These are phyloP conservation scores for Ganoderma resinaceum DNA, from an alignment of 1,284 basidiomycete genomes.

Conservation along the genomic window DNA sequence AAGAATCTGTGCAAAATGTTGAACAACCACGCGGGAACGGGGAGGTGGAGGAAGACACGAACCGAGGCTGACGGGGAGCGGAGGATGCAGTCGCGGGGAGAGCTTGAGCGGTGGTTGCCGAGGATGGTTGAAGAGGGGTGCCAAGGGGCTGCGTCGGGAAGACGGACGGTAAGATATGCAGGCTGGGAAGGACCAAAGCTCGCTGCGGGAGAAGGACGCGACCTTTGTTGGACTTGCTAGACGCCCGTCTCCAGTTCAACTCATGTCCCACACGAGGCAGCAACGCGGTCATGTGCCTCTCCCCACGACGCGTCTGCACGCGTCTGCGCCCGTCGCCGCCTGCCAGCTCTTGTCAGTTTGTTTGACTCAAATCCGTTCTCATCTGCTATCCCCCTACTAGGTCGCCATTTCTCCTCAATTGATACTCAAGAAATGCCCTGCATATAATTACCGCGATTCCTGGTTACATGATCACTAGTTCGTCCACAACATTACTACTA, in stretches of 20 bases:
- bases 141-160: neutral
- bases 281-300: slow-evolving; percentile 28
- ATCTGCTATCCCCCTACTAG: neutral
- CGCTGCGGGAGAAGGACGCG: slow-evolving; percentile 3
- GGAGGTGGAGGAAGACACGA: neutral
- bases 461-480: neutral
- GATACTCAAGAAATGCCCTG: neutral
- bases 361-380: no score
- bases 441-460: neutral
- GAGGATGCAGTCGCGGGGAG: neutral
- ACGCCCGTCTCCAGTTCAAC: slow-evolving; percentile 24
- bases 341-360: no score
- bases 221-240: slow-evolving; percentile 24
- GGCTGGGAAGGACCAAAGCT: neutral
- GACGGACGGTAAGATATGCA: neutral
- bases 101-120: neutral
- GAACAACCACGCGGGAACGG: neutral
- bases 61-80: neutral
- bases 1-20: neutral
- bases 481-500: no score
- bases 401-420: neutral
- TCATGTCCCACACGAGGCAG: slow-evolving; percentile 31
- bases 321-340: no score
- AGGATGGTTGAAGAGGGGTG: neutral
- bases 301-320: slow-evolving; percentile 7